phyloP scores from a whole-genome alignment of 2,329 filamentous ascomycete species.

The Byssoonygena ceratinophila region DNA sequence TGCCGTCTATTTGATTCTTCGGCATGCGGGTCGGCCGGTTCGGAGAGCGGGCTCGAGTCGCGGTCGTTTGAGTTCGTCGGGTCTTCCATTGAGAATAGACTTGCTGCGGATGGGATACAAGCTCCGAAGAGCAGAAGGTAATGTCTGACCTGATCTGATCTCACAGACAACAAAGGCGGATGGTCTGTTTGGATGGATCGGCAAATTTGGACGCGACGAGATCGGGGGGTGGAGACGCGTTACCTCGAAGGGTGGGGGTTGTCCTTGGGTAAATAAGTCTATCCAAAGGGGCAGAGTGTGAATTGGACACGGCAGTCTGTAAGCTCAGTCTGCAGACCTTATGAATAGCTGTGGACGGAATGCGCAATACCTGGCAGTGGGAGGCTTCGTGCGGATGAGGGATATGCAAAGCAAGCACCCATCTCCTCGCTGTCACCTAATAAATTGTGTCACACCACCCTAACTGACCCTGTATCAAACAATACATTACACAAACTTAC shows the following conservation, averaged over 20 bases:
- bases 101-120: neutral
- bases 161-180: neutral
- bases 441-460: neutral
- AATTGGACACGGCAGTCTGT: neutral
- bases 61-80: slow-evolving; percentile 10
- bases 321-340: neutral
- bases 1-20: slow-evolving; percentile 31
- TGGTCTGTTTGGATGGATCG: slow-evolving; percentile 1
- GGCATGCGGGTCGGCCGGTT: slow-evolving; percentile 17
- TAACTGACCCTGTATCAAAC: neutral
- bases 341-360: neutral
- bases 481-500: neutral
- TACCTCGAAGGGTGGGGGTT: neutral
- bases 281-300: neutral
- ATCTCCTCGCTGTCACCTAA: neutral
- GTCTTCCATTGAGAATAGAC: slow-evolving; percentile 11
- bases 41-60: slow-evolving; percentile 17
- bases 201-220: slow-evolving; percentile 7
- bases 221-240: slow-evolving; percentile 6
- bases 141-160: neutral
- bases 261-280: neutral
- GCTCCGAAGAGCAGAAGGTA: neutral
- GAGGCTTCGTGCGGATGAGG: neutral
- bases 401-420: neutral
- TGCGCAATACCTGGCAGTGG: neutral